Evolutionary conservation across 306 rosid genomes (phyloP).

Genomic region (Prunus armeniaca): DNA sequence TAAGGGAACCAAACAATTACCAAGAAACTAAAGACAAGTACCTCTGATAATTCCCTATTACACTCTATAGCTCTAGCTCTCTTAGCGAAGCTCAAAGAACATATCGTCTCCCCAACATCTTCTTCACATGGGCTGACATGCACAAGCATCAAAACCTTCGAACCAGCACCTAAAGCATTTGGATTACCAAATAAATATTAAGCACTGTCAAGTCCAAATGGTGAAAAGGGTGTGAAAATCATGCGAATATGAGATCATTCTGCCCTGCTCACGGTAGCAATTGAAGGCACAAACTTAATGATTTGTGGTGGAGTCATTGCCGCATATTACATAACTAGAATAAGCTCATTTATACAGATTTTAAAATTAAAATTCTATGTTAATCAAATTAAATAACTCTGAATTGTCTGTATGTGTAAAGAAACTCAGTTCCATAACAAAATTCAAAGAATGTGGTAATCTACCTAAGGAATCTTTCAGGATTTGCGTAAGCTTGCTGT

Average conservation of each 20-base stretch:
- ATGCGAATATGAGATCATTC: not conserved
- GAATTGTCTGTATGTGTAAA: not conserved
- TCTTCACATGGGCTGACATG: constrained; percentile 83
- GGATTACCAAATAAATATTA: constrained; percentile 16
- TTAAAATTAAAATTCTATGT: not conserved
- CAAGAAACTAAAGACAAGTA: constrained; percentile 33
- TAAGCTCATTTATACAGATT: no score
- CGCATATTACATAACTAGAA: not conserved
- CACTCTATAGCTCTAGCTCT: constrained; percentile 78
- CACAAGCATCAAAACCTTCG: constrained; percentile 91
- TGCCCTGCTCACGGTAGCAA: not conserved
- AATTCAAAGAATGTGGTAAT: constrained; percentile 20
- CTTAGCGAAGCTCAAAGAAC: constrained; percentile 84
- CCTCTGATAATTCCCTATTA: constrained; percentile 60
- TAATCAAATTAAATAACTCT: not conserved
- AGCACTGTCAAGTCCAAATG: not conserved
- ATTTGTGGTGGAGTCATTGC: not conserved
- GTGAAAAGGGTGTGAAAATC: not conserved
- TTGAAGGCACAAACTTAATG: not conserved
- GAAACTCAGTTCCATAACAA: not conserved
- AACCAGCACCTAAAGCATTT: constrained; percentile 60
- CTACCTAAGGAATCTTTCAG: constrained; percentile 92
- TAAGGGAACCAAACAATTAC: constrained; percentile 3
- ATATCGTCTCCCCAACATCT: constrained; percentile 80
- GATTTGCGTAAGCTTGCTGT: constrained; percentile 95